A percentile compares a stretch with the other conserved stretches of the same genome.
Evolutionary conservation across 768 basidiomycete genomes (phyloP).

Genomic region (Russula griseocarnosa): DNA sequence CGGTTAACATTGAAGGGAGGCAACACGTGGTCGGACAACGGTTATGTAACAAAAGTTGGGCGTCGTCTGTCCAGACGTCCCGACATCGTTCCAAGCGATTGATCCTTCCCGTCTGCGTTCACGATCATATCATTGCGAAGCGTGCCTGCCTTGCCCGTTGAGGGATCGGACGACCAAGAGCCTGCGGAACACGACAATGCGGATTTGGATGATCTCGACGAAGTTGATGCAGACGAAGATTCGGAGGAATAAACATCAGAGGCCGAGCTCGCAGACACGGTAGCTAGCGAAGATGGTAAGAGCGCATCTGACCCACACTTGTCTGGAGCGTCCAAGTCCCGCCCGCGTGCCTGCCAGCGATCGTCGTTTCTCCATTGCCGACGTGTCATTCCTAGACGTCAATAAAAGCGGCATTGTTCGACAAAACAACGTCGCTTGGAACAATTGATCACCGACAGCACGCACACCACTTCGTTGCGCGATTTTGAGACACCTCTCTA

Average conservation of each 20-base stretch:
- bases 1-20: no score
- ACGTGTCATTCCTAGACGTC: conserved; percentile 26
- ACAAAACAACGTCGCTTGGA: conserved; percentile 21
- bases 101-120: conserved; percentile 17
- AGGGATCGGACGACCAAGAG: conserved; percentile 36
- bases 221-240: conserved; percentile 28
- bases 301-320: conserved; percentile 2
- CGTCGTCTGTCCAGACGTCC: no score
- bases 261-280: conserved; percentile 14
- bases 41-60: no score
- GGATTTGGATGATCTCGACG: conserved; percentile 36
- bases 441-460: no score
- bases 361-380: conserved; percentile 22
- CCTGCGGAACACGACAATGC: conserved; percentile 39
- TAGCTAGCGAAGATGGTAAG: conserved; percentile 28
- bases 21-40: no score
- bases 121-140: conserved; percentile 26
- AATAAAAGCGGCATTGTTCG: conserved; percentile 11
- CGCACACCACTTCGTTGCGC: no score
- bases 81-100: background rate
- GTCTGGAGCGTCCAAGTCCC: background rate
- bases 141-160: conserved; percentile 27
- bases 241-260: conserved; percentile 17
- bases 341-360: conserved; percentile 4
- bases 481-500: no score